These are phyloP conservation scores for Fusarium transvaalense DNA, from an alignment of 2,329 filamentous ascomycete species.

Conservation along the genomic window DNA sequence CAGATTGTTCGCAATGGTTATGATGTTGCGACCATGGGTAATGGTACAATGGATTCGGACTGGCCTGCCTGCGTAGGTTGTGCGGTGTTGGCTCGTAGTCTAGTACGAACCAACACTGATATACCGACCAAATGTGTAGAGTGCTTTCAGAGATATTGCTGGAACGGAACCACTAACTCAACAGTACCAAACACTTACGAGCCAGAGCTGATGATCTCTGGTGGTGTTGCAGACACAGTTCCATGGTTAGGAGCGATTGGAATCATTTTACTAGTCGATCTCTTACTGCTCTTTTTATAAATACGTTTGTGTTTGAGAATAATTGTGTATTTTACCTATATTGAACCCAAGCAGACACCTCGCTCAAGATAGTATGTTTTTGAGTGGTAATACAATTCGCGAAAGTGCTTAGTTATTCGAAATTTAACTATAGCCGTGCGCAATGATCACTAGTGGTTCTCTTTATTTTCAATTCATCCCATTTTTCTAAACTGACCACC, in stretches of 20 bases:
- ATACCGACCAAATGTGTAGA: constrained; percentile 76
- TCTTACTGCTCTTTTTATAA: not conserved
- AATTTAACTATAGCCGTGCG: too few species aligned
- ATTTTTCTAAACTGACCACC: too few species aligned
- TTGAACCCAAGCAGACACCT: too few species aligned
- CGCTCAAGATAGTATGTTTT: too few species aligned
- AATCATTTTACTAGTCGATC: not conserved
- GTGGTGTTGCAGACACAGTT: not conserved
- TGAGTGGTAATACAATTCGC: too few species aligned
- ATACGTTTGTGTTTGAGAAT: too few species aligned
- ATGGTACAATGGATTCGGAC: constrained; percentile 70
- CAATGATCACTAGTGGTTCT: too few species aligned
- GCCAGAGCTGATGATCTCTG: constrained; percentile 49
- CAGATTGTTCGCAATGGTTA: constrained; percentile 84
- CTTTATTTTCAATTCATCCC: too few species aligned
- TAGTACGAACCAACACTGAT: constrained; percentile 72
- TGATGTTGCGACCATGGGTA: constrained; percentile 63
- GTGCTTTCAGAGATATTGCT: constrained; percentile 86
- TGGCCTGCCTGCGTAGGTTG: constrained; percentile 88
- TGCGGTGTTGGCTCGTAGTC: constrained; percentile 78
- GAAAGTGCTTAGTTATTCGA: too few species aligned
- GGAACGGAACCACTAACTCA: constrained; percentile 74
- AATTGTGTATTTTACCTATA: too few species aligned
- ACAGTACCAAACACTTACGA: constrained; percentile 55
- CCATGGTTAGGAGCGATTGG: not conserved